phyloP scores from a whole-genome alignment of 805 yeast genomes.

The Groenewaldozyma tartarivorans region DNA sequence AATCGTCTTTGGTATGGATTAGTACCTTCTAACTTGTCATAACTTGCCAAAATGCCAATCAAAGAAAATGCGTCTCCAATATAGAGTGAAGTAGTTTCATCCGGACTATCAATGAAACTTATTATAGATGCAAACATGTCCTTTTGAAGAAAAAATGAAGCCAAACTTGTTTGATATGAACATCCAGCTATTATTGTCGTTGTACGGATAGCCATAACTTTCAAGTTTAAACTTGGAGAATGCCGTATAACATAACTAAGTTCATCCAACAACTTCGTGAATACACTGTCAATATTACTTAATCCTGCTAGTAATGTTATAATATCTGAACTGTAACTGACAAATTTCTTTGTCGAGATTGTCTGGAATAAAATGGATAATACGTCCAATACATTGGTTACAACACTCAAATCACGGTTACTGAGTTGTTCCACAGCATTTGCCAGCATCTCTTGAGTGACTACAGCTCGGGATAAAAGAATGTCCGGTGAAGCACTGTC shows the following conservation, averaged over 20 bases:
- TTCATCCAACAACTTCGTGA: constrained; percentile 23
- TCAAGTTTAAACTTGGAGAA: constrained; percentile 11
- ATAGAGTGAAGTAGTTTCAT: constrained; percentile 13
- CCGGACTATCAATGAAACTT: constrained; percentile 21
- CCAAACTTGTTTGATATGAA: constrained; percentile 26
- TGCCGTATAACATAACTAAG: constrained; percentile 21
- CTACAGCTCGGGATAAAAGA: constrained; percentile 6
- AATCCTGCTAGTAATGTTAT: constrained; percentile 29
- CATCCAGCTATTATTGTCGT: constrained; percentile 23
- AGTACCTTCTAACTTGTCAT: constrained; percentile 28
- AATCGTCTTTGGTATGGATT: constrained; percentile 29
- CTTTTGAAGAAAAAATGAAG: constrained; percentile 25
- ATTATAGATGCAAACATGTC: constrained; percentile 31
- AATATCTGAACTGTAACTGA: constrained; percentile 22
- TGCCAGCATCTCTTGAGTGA: constrained; percentile 18
- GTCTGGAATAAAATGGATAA: constrained; percentile 21
- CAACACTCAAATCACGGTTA: constrained; percentile 10
- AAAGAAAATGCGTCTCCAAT: constrained; percentile 28
- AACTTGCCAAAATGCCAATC: constrained; percentile 29
- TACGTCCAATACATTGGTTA: constrained; percentile 18
- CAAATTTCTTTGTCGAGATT: constrained; percentile 20
- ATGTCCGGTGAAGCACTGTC: constrained; percentile 19
- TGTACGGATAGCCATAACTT: constrained; percentile 23
- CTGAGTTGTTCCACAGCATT: constrained; percentile 18
- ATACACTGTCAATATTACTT: constrained; percentile 23